Conservation (phyloP, 306 rosid species). For the Cucumis melo region DNA sequence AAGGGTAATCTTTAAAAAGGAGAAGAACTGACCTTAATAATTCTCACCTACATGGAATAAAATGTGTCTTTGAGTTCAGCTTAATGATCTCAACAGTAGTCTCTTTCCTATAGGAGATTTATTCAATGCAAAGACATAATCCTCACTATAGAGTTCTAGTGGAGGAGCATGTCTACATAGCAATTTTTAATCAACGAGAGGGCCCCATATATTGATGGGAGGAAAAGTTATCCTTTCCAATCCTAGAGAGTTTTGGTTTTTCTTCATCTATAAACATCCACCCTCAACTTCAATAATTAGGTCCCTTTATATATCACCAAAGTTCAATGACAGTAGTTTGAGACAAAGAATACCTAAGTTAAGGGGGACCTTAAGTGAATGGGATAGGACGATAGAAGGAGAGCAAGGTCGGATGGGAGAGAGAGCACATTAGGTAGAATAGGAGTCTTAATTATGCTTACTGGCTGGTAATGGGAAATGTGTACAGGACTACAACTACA, state of each 20-base stretch:
- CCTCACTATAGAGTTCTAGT: background rate
- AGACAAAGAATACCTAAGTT: background rate
- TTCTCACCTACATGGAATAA: background rate
- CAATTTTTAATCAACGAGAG: background rate
- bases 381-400: background rate
- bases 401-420: background rate
- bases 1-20: background rate
- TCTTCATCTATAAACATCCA: background rate
- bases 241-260: background rate
- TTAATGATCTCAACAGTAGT: background rate
- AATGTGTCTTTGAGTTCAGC: background rate
- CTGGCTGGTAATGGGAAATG: background rate
- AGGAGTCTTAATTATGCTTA: background rate
- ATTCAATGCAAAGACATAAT: background rate
- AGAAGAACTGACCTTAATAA: background rate
- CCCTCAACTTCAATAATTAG: background rate
- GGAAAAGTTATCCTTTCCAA: background rate
- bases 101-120: background rate
- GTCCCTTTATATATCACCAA: background rate
- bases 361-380: background rate
- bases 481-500: background rate
- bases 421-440: background rate
- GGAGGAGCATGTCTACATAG: background rate
- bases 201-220: background rate
- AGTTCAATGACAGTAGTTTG: background rate